These are phyloP conservation scores for Dactylellina sp. DNA, from an alignment of 2,329 filamentous ascomycete species.

Conservation along the genomic window DNA sequence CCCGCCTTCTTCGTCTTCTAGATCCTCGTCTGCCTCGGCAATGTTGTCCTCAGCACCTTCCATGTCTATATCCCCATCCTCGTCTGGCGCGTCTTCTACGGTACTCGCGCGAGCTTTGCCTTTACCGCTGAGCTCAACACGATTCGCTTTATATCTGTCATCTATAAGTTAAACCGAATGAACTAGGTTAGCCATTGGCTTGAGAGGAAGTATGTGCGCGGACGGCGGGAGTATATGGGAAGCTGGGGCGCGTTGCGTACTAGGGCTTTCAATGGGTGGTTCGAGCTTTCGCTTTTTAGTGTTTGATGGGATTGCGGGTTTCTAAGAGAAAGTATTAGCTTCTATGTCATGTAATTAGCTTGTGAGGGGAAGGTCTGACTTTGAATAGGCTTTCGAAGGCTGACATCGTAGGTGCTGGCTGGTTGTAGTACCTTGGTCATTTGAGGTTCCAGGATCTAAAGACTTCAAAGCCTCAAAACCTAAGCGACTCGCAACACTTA, in stretches of 20 bases:
- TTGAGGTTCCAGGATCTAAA: background rate
- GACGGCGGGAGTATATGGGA: slow-evolving; percentile 14
- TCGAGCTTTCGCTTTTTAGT: slow-evolving; percentile 74
- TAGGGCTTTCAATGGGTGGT: slow-evolving; percentile 70
- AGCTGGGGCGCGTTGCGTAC: slow-evolving; percentile 63
- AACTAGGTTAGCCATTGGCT: slow-evolving; percentile 1
- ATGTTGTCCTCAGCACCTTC: slow-evolving; percentile 65
- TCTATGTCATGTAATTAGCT: background rate
- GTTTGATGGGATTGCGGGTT: slow-evolving; percentile 60
- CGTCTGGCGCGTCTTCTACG: slow-evolving; percentile 66
- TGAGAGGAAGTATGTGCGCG: no score
- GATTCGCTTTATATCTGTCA: slow-evolving; percentile 74
- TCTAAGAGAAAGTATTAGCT: slow-evolving; percentile 24
- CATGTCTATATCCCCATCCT: slow-evolving; percentile 63
- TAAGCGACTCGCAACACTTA: background rate
- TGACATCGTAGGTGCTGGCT: slow-evolving; percentile 44
- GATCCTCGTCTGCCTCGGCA: slow-evolving; percentile 67
- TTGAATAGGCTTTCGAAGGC: slow-evolving; percentile 57
- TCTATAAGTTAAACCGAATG: slow-evolving; percentile 63
- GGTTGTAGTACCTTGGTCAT: background rate
- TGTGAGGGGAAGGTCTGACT: slow-evolving; percentile 8
- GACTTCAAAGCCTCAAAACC: background rate
- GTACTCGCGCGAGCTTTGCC: slow-evolving; percentile 61
- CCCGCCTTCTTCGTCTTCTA: slow-evolving; percentile 86
- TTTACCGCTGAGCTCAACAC: slow-evolving; percentile 66